Conservation (phyloP, 768 basidiomycete genomes). For the Crepidotus variabilis region DNA sequence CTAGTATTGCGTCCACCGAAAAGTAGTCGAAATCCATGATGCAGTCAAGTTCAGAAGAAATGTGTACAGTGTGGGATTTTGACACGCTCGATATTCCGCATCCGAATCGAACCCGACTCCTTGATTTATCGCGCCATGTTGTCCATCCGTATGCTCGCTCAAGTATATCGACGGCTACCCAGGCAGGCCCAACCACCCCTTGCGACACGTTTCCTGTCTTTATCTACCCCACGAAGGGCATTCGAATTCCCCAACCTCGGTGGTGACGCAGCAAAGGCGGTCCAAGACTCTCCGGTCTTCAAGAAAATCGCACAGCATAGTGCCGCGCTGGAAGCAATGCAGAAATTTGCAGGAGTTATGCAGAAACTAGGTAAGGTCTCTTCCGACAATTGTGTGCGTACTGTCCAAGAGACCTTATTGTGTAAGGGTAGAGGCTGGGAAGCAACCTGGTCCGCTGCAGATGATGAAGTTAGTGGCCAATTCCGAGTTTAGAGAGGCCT, state of each 20-base stretch:
- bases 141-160: slow-evolving; percentile 6
- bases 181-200: neutral
- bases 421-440: slow-evolving; percentile 48
- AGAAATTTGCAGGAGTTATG: slow-evolving; percentile 40
- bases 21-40: slow-evolving; percentile 90
- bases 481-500: slow-evolving; percentile 47
- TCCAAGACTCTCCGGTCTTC: slow-evolving; percentile 38
- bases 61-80: slow-evolving; percentile 6
- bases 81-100: slow-evolving; percentile 1
- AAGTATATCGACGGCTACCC: neutral
- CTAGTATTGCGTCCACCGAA: slow-evolving; percentile 86
- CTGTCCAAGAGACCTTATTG: slow-evolving; percentile 2
- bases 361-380: slow-evolving; percentile 42
- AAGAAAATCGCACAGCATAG: slow-evolving; percentile 47
- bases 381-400: neutral
- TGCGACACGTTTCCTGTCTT: slow-evolving; percentile 1
- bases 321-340: slow-evolving; percentile 45
- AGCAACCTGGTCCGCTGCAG: slow-evolving; percentile 44
- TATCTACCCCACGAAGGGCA: neutral
- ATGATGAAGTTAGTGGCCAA: slow-evolving; percentile 53
- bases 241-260: slow-evolving; percentile 6
- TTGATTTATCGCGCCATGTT: slow-evolving; percentile 9
- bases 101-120: slow-evolving; percentile 8
- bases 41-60: neutral
- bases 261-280: slow-evolving; percentile 31